Evolutionary conservation across 2,329 filamentous ascomycete species (phyloP).

Genomic region (Cladophialophora psammophila): DNA sequence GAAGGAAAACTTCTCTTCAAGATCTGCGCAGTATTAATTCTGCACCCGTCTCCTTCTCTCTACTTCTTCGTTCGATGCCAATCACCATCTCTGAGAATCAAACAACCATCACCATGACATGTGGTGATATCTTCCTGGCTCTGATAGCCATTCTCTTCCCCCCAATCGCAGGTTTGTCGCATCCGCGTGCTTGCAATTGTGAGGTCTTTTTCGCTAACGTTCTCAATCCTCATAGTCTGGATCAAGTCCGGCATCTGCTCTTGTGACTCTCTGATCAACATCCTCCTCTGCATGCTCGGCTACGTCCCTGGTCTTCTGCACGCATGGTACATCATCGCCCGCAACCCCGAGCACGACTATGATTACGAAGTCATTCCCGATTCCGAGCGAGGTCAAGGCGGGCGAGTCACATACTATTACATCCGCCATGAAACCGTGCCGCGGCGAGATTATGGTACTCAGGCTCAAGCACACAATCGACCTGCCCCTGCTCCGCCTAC

Average conservation of each 20-base stretch:
- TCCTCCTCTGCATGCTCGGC: constrained; percentile 82
- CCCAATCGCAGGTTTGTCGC: constrained; percentile 58
- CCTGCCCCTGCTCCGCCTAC: constrained; percentile 38
- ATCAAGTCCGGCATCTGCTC: constrained; percentile 94
- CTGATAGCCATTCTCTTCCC: constrained; percentile 53
- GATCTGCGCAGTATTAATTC: background rate
- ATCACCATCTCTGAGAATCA: constrained; percentile 10
- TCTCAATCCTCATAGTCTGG: constrained; percentile 71
- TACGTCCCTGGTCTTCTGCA: constrained; percentile 89
- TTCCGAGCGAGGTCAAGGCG: constrained; percentile 52
- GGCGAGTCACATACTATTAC: constrained; percentile 78
- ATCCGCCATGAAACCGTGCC: constrained; percentile 61
- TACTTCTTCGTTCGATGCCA: constrained; percentile 8
- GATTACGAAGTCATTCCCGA: constrained; percentile 71
- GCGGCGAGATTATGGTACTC: constrained; percentile 51
- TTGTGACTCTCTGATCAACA: constrained; percentile 92
- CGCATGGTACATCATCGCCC: constrained; percentile 97
- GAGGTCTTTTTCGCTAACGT: constrained; percentile 19
- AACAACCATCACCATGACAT: constrained; percentile 44
- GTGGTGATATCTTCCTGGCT: constrained; percentile 47
- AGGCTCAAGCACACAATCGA: constrained; percentile 44
- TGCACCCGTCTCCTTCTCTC: background rate
- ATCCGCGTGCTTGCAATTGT: constrained; percentile 1
- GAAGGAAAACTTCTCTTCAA: background rate
- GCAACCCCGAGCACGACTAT: constrained; percentile 77